phyloP scores from a whole-genome alignment of 2,329 filamentous ascomycete genomes.

The Fusarium marasasianum region DNA sequence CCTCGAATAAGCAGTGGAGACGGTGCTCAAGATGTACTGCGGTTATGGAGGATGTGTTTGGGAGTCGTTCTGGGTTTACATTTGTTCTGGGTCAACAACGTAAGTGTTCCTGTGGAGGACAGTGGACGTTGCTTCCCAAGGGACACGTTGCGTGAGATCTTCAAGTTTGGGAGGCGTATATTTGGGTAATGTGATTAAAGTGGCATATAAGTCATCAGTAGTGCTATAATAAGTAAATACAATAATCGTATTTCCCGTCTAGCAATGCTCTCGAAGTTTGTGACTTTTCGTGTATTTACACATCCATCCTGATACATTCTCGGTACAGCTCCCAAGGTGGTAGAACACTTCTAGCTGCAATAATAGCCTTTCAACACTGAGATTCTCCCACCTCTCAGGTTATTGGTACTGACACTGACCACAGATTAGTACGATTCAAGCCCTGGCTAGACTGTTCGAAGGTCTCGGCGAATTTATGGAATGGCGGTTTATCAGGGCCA shows the following conservation, averaged over 20 bases:
- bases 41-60: slow-evolving; percentile 70
- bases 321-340: not conserved
- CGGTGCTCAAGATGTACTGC: slow-evolving; percentile 66
- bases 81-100: slow-evolving; percentile 66
- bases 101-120: slow-evolving; percentile 64
- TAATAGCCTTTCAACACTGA: not conserved
- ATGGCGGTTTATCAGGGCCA: not conserved
- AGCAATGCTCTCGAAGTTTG: not conserved
- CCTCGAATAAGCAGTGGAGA: slow-evolving; percentile 46
- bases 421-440: not conserved
- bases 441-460: not conserved
- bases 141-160: slow-evolving; percentile 38
- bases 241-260: not conserved
- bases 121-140: slow-evolving; percentile 58
- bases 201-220: not conserved
- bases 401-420: not conserved
- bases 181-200: not conserved
- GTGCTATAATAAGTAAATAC: not conserved
- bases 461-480: slow-evolving; percentile 7
- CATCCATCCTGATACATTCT: not conserved
- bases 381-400: not conserved
- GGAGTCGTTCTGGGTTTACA: slow-evolving; percentile 58
- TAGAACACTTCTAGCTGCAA: not conserved
- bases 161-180: not conserved
- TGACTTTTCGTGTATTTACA: not conserved